Conservation (phyloP, 2,329 filamentous ascomycete species). For the Calonectria montana region DNA sequence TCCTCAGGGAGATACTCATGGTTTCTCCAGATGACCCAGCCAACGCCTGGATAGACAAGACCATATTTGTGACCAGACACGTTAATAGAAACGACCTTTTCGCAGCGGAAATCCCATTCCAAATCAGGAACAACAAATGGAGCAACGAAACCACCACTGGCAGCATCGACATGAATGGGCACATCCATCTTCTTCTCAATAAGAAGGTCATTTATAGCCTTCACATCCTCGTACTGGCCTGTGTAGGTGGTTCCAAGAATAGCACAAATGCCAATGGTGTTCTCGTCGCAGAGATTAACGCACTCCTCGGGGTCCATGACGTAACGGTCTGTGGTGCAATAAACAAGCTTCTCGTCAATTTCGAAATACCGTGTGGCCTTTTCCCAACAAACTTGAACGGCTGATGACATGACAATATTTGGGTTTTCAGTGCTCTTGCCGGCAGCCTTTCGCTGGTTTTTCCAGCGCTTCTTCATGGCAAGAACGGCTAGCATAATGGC, state of each 20-base stretch:
- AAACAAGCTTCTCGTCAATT: slow-evolving; percentile 86
- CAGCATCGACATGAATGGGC: slow-evolving; percentile 94
- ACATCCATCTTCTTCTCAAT: slow-evolving; percentile 79
- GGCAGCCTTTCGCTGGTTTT: slow-evolving; percentile 83
- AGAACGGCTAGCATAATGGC: slow-evolving; percentile 85
- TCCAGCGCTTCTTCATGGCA: slow-evolving; percentile 96
- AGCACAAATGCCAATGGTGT: slow-evolving; percentile 89
- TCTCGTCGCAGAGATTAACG: slow-evolving; percentile 72
- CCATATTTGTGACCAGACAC: slow-evolving; percentile 92
- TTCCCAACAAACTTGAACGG: slow-evolving; percentile 98
- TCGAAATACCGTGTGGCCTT: slow-evolving; percentile 93
- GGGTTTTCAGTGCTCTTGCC: slow-evolving; percentile 84
- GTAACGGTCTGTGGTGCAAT: slow-evolving; percentile 70
- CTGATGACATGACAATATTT: slow-evolving; percentile 95
- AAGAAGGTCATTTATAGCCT: slow-evolving; percentile 89
- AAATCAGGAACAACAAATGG: slow-evolving; percentile 89
- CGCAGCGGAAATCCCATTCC: slow-evolving; percentile 91
- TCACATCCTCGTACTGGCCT: slow-evolving; percentile 94
- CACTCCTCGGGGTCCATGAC: slow-evolving; percentile 73
- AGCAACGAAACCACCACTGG: slow-evolving; percentile 91
- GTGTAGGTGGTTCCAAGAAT: slow-evolving; percentile 96
- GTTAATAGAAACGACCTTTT: slow-evolving; percentile 93
- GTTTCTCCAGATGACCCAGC: slow-evolving; percentile 91
- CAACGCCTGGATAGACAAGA: slow-evolving; percentile 87
- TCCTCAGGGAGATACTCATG: slow-evolving; percentile 88